These are phyloP conservation scores for Arachis stenosperma DNA, from an alignment of 306 rosid species.

Conservation along the genomic window DNA sequence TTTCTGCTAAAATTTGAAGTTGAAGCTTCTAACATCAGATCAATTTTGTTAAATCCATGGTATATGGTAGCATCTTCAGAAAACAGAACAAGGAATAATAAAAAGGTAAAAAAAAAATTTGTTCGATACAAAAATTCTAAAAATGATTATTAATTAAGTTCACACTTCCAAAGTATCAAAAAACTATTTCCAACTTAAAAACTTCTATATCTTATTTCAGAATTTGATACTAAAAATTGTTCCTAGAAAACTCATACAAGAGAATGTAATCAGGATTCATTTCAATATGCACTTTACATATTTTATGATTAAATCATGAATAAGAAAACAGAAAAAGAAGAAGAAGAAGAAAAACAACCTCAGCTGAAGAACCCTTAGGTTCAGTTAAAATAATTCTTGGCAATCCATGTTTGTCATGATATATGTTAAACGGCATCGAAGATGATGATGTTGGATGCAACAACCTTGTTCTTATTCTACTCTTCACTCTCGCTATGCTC, in stretches of 20 bases:
- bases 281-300: too few species aligned
- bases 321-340: neutral
- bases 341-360: constrained; percentile 51
- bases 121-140: neutral
- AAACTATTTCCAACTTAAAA: neutral
- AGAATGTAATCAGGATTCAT: too few species aligned
- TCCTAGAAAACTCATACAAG: too few species aligned
- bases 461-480: constrained; percentile 41
- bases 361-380: constrained; percentile 68
- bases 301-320: too few species aligned
- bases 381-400: constrained; percentile 64
- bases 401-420: constrained; percentile 55
- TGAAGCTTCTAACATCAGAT: constrained; percentile 8
- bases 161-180: neutral
- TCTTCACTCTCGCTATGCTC: constrained; percentile 56
- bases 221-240: neutral
- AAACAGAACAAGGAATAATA: too few species aligned
- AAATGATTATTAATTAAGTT: constrained; percentile 8
- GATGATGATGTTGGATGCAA: constrained; percentile 17
- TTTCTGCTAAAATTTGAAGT: constrained; percentile 9
- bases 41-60: neutral
- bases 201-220: neutral
- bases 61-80: neutral
- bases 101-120: neutral
- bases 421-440: constrained; percentile 59